Evolutionary conservation across 176 grass and related monocot genomes (phyloP).

Genomic region (Aegilops speltoides): DNA sequence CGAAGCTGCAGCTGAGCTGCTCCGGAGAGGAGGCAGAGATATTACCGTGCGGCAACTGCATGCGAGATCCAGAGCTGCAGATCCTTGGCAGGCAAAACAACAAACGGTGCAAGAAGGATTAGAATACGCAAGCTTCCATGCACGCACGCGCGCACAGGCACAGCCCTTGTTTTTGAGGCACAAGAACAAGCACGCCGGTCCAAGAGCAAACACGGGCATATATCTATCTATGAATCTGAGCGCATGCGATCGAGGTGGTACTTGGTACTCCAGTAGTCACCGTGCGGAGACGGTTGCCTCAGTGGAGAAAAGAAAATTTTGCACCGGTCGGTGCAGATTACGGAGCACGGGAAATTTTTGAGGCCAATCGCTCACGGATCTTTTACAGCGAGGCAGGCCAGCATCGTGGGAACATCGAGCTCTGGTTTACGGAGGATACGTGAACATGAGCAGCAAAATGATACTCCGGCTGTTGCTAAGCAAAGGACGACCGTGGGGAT

Average conservation of each 20-base stretch:
- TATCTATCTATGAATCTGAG: neutral
- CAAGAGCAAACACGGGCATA: neutral
- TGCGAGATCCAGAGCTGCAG: conserved; percentile 5
- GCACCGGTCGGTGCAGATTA: too few species aligned
- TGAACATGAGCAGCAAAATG: too few species aligned
- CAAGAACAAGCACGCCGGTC: conserved; percentile 23
- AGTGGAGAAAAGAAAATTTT: neutral
- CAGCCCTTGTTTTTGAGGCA: neutral
- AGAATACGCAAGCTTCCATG: conserved; percentile 9
- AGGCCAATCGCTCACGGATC: too few species aligned
- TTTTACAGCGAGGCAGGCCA: too few species aligned
- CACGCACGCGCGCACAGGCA: neutral
- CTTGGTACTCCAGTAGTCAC: too few species aligned
- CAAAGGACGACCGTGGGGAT: too few species aligned
- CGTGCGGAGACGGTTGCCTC: conserved; percentile 1
- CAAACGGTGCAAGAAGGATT: neutral
- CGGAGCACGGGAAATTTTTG: too few species aligned
- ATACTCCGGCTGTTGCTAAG: too few species aligned
- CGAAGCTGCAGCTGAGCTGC: neutral
- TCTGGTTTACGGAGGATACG: too few species aligned
- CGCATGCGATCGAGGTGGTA: neutral
- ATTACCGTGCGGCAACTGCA: neutral
- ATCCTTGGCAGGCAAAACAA: neutral
- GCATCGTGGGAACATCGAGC: too few species aligned
- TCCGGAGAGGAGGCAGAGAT: neutral